phyloP scores from a whole-genome alignment of 306 rosid genomes.

The Cucurbita pepo region DNA sequence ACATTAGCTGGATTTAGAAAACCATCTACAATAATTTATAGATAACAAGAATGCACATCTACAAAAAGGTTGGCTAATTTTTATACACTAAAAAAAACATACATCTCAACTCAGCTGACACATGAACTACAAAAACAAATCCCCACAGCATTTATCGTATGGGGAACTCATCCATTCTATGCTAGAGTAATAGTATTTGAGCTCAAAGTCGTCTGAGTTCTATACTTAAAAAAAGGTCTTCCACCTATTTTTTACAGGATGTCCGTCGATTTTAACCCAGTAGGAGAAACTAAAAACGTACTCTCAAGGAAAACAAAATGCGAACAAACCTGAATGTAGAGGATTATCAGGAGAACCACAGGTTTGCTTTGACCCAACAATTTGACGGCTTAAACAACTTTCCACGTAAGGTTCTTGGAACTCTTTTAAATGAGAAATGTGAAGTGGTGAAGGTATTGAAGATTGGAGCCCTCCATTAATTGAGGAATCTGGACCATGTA shows the following conservation, averaged over 20 bases:
- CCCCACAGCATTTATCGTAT: neutral
- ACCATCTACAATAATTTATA: neutral
- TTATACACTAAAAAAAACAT: neutral
- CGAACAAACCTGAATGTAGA: slow-evolving; percentile 30
- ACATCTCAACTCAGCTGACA: neutral
- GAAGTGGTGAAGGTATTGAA: slow-evolving; percentile 68
- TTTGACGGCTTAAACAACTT: slow-evolving; percentile 22
- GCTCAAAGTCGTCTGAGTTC: neutral
- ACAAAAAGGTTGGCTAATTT: neutral
- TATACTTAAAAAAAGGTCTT: neutral
- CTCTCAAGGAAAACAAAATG: slow-evolving; percentile 11
- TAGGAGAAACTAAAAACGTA: neutral
- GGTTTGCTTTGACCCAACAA: slow-evolving; percentile 16
- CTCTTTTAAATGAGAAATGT: slow-evolving; percentile 68
- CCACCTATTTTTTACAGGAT: slow-evolving; percentile 8
- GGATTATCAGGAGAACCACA: slow-evolving; percentile 31
- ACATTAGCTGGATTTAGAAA: neutral
- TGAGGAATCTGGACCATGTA: slow-evolving; percentile 82
- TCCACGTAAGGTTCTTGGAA: slow-evolving; percentile 42
- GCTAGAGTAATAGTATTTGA: neutral
- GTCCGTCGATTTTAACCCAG: neutral
- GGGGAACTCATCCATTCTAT: neutral
- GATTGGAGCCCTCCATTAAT: slow-evolving; percentile 77
- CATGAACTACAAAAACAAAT: neutral
- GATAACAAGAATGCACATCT: neutral